Evolutionary conservation across 179 eudicot species (phyloP).

Genomic region (Corrigiola litoralis): DNA sequence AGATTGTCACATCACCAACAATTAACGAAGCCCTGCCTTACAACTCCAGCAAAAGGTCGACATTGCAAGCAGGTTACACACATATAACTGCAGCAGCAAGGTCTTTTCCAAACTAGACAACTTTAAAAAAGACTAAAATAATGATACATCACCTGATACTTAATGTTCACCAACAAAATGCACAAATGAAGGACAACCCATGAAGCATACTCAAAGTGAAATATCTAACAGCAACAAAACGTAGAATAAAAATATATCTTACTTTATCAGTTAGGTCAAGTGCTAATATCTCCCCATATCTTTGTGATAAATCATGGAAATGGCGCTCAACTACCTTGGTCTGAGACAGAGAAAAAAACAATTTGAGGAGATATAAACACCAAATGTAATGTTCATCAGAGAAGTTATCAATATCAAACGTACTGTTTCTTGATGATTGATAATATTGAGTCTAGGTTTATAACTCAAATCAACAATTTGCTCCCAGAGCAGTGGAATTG

Average conservation of each 20-base stretch:
- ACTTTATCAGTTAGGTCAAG: slow-evolving; percentile 90
- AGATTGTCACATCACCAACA: neutral
- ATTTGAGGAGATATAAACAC: slow-evolving; percentile 3
- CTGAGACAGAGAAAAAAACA: slow-evolving; percentile 35
- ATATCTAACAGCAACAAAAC: neutral
- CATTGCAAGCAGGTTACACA: too few relatives aligned
- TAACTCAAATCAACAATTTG: slow-evolving; percentile 99
- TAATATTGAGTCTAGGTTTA: slow-evolving; percentile 74
- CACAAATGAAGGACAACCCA: neutral
- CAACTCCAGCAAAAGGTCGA: neutral
- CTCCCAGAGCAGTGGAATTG: slow-evolving; percentile 97
- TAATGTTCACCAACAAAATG: neutral
- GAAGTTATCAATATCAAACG: slow-evolving; percentile 17
- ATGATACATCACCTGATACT: too few relatives aligned
- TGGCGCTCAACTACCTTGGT: slow-evolving; percentile 81
- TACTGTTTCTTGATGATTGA: slow-evolving; percentile 76
- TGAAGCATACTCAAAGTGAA: neutral
- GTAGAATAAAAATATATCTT: slow-evolving; percentile 3
- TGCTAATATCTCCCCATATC: slow-evolving; percentile 82
- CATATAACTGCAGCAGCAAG: too few relatives aligned
- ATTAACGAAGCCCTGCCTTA: neutral
- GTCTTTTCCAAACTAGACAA: too few relatives aligned
- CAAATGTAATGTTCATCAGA: slow-evolving; percentile 10
- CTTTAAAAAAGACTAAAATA: too few relatives aligned
- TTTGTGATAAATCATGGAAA: slow-evolving; percentile 70